Percentiles rank a stretch among this genome's conserved stretches.
These are phyloP conservation scores for Fusarium clavum DNA, from an alignment of 2,329 filamentous ascomycete genomes.

Conservation along the genomic window DNA sequence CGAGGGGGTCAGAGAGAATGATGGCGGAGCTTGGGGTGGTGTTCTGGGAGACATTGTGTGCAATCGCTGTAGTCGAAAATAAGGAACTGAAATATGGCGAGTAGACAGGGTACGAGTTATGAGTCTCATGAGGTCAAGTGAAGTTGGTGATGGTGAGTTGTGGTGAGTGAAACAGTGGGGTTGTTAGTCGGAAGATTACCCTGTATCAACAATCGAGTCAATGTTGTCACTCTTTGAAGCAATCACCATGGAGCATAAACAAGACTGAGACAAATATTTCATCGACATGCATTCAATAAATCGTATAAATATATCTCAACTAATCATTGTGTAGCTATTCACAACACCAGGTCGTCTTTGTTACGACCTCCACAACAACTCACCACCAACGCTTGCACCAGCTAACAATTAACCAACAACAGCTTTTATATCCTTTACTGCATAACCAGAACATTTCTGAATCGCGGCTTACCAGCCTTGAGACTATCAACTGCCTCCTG, in stretches of 20 bases:
- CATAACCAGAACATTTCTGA: constrained; percentile 57
- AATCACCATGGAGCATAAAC: background rate
- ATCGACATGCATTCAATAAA: accelerated
- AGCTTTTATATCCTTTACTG: background rate
- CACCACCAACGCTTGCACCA: background rate
- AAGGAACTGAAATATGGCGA: too few relatives aligned
- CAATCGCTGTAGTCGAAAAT: too few relatives aligned
- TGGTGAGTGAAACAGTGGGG: constrained; percentile 14
- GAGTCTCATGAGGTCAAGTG: background rate
- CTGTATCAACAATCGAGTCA: background rate
- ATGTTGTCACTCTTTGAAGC: background rate
- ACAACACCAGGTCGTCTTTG: too few relatives aligned
- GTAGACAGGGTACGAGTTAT: background rate
- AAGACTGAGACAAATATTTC: background rate
- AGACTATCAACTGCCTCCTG: constrained; percentile 59
- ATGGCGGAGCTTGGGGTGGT: constrained; percentile 41
- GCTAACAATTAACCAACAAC: background rate
- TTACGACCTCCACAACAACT: accelerated
- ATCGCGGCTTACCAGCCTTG: constrained; percentile 56
- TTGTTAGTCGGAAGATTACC: background rate
- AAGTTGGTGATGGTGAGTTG: constrained; percentile 13
- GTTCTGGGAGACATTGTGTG: constrained; percentile 21
- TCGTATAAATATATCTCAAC: accelerated
- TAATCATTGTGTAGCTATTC: background rate
- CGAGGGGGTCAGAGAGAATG: constrained; percentile 29